Percentiles rank a stretch among this genome's conserved stretches.
phyloP scores from a whole-genome alignment of 2,329 filamentous ascomycete species.

The Chalaropsis thielavioides region DNA sequence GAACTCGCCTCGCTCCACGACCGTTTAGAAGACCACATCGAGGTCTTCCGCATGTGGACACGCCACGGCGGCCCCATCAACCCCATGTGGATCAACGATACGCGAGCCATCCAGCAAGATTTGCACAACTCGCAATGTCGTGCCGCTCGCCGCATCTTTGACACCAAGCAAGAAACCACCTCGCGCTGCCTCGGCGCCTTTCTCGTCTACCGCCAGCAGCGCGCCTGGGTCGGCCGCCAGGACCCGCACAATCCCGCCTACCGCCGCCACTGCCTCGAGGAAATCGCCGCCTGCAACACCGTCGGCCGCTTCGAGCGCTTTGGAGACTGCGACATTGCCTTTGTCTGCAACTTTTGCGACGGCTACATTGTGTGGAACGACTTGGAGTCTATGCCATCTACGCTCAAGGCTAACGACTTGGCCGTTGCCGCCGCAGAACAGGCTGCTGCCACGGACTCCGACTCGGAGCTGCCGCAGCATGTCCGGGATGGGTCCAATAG shows the following conservation, averaged over 20 bases:
- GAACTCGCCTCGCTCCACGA: conserved; percentile 34
- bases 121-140: conserved; percentile 45
- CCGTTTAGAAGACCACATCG: conserved; percentile 34
- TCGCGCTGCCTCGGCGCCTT: conserved; percentile 42
- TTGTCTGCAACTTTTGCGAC: conserved; percentile 48
- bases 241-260: conserved; percentile 26
- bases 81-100: conserved; percentile 41
- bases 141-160: conserved; percentile 41
- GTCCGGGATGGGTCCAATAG: not conserved
- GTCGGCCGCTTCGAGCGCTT: conserved; percentile 43
- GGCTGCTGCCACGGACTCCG: not conserved
- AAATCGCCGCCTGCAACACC: conserved; percentile 36
- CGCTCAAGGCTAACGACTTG: conserved; percentile 15
- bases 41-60: conserved; percentile 40
- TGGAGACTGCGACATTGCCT: conserved; percentile 39
- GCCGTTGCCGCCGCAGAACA: not conserved
- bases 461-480: conserved; percentile 5
- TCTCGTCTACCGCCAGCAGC: conserved; percentile 37
- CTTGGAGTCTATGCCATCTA: conserved; percentile 37
- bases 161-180: conserved; percentile 34
- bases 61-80: conserved; percentile 41
- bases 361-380: conserved; percentile 46
- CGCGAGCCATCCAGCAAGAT: conserved; percentile 33
- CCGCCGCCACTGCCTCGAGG: conserved; percentile 30
- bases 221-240: conserved; percentile 19